Conservation (phyloP, 768 basidiomycete species). For the Lactarius hengduanensis region DNA sequence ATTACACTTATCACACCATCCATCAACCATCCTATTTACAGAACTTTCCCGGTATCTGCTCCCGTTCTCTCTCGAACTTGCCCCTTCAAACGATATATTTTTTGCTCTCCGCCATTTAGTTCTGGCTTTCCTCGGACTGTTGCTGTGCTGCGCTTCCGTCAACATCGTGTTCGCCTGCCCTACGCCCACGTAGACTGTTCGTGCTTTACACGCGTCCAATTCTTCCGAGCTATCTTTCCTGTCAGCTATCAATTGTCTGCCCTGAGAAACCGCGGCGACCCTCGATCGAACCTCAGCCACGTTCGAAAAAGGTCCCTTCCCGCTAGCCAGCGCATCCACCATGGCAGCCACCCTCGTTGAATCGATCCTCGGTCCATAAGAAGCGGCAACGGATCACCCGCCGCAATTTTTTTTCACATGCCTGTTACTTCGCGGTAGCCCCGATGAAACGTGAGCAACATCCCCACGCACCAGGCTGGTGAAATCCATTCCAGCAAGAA, state of each 20-base stretch:
- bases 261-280: constrained; percentile 40
- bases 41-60: background rate
- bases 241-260: constrained; percentile 39
- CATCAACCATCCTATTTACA: background rate
- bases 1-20: constrained; percentile 19
- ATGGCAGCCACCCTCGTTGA: background rate
- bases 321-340: constrained; percentile 39
- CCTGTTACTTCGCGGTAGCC: constrained; percentile 28
- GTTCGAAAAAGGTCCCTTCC: constrained; percentile 51
- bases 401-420: constrained; percentile 34
- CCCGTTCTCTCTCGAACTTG: background rate
- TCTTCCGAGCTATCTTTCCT: constrained; percentile 48
- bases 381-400: constrained; percentile 33
- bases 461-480: constrained; percentile 27
- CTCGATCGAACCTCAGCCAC: constrained; percentile 45
- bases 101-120: constrained; percentile 40
- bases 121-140: constrained; percentile 27
- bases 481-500: background rate
- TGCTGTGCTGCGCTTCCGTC: constrained; percentile 7
- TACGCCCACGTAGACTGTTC: constrained; percentile 53
- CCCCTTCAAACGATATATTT: constrained; percentile 38
- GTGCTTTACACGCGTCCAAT: constrained; percentile 54
- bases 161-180: constrained; percentile 27
- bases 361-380: constrained; percentile 47
- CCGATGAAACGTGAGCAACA: constrained; percentile 19